Evolutionary conservation across 225 moss, liverwort and hornwort species (phyloP).

Genomic region (Bryum argenteum): DNA sequence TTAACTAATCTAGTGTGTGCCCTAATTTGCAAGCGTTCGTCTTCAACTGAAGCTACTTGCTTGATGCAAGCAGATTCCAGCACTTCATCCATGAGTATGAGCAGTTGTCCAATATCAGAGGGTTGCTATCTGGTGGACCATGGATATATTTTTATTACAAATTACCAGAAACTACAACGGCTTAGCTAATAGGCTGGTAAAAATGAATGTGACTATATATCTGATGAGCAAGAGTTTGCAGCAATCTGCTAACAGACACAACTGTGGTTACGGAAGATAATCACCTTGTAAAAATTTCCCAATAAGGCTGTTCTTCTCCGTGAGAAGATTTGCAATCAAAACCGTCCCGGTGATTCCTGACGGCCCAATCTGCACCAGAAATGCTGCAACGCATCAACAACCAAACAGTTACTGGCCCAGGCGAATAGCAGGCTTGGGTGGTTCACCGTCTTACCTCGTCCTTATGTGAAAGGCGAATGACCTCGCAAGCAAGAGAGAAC

Average conservation of each 20-base stretch:
- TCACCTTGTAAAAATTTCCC: constrained; percentile 66
- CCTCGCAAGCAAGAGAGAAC: constrained; percentile 72
- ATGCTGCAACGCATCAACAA: constrained; percentile 21
- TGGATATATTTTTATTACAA: no score
- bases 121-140: no score
- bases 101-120: neutral
- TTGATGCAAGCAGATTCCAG: neutral
- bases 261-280: neutral
- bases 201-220: no score
- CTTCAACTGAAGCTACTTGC: neutral
- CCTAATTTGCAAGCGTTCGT: neutral
- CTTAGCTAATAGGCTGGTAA: no score
- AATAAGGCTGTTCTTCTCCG: constrained; percentile 72
- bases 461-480: constrained; percentile 72
- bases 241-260: neutral
- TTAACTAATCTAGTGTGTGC: no score
- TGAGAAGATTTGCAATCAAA: constrained; percentile 79
- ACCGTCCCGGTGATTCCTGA: constrained; percentile 85
- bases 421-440: neutral
- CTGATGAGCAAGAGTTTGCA: neutral
- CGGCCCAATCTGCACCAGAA: constrained; percentile 72
- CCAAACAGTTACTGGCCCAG: neutral
- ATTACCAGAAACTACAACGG: no score
- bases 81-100: neutral
- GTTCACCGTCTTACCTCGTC: constrained; percentile 67